phyloP scores from a whole-genome alignment of 2,329 filamentous ascomycete genomes.

The Epicoccum sorghinum region DNA sequence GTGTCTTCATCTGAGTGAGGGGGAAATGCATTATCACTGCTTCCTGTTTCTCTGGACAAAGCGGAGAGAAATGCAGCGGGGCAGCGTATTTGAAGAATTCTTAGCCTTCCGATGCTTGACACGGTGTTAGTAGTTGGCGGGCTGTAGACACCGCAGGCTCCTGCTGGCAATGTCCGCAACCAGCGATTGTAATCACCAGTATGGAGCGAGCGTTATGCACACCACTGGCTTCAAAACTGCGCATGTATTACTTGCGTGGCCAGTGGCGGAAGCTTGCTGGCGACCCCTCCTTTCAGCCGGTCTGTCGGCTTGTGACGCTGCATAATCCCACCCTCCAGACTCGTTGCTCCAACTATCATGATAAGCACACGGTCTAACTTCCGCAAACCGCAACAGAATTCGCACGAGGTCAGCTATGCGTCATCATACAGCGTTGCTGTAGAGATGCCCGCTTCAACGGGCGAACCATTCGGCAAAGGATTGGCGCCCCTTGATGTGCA shows the following conservation, averaged over 20 bases:
- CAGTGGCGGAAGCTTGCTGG: background rate
- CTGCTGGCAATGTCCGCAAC: constrained; percentile 2
- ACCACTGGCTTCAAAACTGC: background rate
- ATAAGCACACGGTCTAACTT: constrained; percentile 10
- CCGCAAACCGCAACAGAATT: constrained; percentile 6
- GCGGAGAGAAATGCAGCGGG: background rate
- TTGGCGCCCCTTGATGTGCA: constrained; percentile 7
- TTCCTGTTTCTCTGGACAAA: no score
- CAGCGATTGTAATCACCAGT: background rate
- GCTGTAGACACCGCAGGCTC: background rate
- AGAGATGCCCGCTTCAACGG: constrained; percentile 3
- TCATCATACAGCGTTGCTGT: constrained; percentile 13
- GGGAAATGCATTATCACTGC: no score
- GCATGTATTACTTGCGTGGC: constrained; percentile 2
- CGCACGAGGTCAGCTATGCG: constrained; percentile 5
- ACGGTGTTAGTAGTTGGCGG: background rate
- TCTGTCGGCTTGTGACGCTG: constrained; percentile 4
- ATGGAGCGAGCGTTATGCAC: background rate
- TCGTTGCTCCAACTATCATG: constrained; percentile 7
- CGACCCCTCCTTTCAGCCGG: constrained; percentile 1
- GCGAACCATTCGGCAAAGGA: constrained; percentile 1
- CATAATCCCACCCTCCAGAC: constrained; percentile 12
- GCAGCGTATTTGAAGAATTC: constrained; percentile 1
- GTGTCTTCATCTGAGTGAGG: no score
- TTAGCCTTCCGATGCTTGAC: background rate